A percentile compares a stretch with the other conserved stretches of the same genome.
These are phyloP conservation scores for Clavaria fumosa DNA, from an alignment of 768 basidiomycete species.

Conservation along the genomic window DNA sequence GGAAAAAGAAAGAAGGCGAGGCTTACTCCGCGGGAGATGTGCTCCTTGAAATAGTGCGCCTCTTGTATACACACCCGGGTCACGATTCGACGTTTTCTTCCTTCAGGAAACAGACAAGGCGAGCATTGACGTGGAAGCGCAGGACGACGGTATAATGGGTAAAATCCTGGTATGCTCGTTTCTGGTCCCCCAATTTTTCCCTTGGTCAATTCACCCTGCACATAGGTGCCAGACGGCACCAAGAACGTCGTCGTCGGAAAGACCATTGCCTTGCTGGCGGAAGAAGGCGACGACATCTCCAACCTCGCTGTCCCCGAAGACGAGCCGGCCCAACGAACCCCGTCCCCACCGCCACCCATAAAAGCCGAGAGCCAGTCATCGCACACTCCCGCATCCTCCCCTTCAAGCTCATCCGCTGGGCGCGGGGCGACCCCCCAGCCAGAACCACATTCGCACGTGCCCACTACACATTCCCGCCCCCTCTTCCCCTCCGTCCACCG, in stretches of 20 bases:
- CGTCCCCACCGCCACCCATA: slow-evolving; percentile 15
- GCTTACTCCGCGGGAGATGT: slow-evolving; percentile 71
- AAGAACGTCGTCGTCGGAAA: slow-evolving; percentile 81
- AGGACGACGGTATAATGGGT: slow-evolving; percentile 88
- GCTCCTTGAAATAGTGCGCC: slow-evolving; percentile 72
- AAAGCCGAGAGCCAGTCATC: slow-evolving; percentile 17
- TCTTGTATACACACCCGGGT: background rate
- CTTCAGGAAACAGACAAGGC: slow-evolving; percentile 84
- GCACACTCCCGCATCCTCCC: slow-evolving; percentile 13
- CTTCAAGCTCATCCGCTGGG: slow-evolving; percentile 18
- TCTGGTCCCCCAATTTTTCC: background rate
- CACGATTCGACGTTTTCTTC: slow-evolving; percentile 1
- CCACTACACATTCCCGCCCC: slow-evolving; percentile 47
- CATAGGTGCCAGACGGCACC: slow-evolving; percentile 56
- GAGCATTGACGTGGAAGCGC: slow-evolving; percentile 96
- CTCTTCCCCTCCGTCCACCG: slow-evolving; percentile 87
- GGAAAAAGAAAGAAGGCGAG: slow-evolving; percentile 85
- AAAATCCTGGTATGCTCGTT: slow-evolving; percentile 66
- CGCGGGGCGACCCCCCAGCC: slow-evolving; percentile 11
- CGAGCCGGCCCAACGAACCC: slow-evolving; percentile 17
- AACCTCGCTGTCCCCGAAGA: slow-evolving; percentile 55
- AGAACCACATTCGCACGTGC: slow-evolving; percentile 20
- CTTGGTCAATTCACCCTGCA: background rate
- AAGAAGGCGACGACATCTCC: slow-evolving; percentile 91
- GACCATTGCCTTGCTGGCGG: slow-evolving; percentile 82